Conservation (phyloP, 2,329 filamentous ascomycete genomes). For the Botrytis galanthina region DNA sequence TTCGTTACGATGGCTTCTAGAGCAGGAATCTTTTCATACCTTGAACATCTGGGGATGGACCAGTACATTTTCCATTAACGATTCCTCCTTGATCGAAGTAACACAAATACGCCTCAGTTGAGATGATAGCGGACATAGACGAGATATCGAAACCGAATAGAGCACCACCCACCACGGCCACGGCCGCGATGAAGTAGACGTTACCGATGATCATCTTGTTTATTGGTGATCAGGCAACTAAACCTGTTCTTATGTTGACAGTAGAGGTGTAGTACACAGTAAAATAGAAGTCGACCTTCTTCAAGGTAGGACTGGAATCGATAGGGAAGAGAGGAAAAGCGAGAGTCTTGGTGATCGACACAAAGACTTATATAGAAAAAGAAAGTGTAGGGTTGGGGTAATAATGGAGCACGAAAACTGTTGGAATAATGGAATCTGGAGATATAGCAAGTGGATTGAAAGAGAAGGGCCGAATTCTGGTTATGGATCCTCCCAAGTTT, state of each 20-base stretch:
- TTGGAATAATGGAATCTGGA: slow-evolving; percentile 12
- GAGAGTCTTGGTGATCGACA: neutral
- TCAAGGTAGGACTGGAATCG: neutral
- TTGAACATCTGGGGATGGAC: slow-evolving; percentile 44
- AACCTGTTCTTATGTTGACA: slow-evolving; percentile 8
- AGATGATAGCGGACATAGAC: slow-evolving; percentile 58
- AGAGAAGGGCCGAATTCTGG: slow-evolving; percentile 15
- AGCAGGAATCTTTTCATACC: slow-evolving; percentile 37
- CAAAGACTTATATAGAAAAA: slow-evolving; percentile 15
- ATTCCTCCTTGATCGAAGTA: slow-evolving; percentile 47
- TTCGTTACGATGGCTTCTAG: slow-evolving; percentile 44
- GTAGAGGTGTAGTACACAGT: neutral
- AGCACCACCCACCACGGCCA: slow-evolving; percentile 37
- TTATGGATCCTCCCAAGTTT: slow-evolving; percentile 5
- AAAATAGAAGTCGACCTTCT: neutral
- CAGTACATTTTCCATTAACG: slow-evolving; percentile 48
- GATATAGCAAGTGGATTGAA: neutral
- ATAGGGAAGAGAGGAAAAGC: neutral
- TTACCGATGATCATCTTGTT: slow-evolving; percentile 34
- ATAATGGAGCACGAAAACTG: slow-evolving; percentile 11
- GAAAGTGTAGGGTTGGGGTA: neutral
- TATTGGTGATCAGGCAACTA: slow-evolving; percentile 4
- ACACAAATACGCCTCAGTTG: slow-evolving; percentile 48
- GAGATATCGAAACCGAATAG: slow-evolving; percentile 51
- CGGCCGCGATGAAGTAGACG: slow-evolving; percentile 37